Percentiles rank a stretch among this genome's conserved stretches.
These are phyloP conservation scores for Kingdonia uniflora DNA, from an alignment of 164 flowering plant genomes.

Conservation along the genomic window DNA sequence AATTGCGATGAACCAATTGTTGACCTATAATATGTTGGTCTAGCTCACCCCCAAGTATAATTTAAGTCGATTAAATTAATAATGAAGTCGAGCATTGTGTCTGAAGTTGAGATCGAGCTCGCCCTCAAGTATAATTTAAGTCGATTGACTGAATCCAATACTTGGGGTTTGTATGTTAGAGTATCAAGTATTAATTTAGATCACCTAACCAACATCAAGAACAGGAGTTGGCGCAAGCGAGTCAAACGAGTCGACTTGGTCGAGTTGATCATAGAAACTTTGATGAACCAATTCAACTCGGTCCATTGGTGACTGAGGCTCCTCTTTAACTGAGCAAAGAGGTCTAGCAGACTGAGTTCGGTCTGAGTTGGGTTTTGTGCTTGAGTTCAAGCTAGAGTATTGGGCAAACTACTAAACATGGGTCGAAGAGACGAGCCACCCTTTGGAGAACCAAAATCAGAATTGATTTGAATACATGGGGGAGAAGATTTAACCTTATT, in stretches of 20 bases:
- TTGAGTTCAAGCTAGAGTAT: conserved; percentile 50
- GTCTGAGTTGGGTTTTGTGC: conserved; percentile 12
- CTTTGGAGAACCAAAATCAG: conserved; percentile 28
- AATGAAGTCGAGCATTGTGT: too few species aligned
- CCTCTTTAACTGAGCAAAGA: conserved; percentile 25
- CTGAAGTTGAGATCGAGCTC: too few species aligned
- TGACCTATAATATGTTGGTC: too few species aligned
- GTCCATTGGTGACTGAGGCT: conserved; percentile 33
- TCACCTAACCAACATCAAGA: conserved; percentile 79
- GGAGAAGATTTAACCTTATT: conserved; percentile 45
- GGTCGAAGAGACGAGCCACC: too few species aligned
- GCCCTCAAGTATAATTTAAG: too few species aligned
- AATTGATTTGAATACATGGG: conserved; percentile 16
- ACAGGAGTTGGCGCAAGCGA: conserved; percentile 32
- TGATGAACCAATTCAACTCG: conserved; percentile 68
- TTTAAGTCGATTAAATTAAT: too few species aligned
- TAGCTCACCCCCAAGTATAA: too few species aligned
- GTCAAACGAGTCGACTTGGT: conserved; percentile 33
- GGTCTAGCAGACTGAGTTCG: conserved; percentile 11
- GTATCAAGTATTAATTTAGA: too few species aligned
- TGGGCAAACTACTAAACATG: too few species aligned
- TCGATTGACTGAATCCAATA: too few species aligned
- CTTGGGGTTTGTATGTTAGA: too few species aligned
- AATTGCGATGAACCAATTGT: too few species aligned
- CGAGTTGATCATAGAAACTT: conserved; percentile 43